Base-by-base conservation (phyloP, 371 early-diverging fungal genomes). In the Lichtheimia corymbifera region DNA sequence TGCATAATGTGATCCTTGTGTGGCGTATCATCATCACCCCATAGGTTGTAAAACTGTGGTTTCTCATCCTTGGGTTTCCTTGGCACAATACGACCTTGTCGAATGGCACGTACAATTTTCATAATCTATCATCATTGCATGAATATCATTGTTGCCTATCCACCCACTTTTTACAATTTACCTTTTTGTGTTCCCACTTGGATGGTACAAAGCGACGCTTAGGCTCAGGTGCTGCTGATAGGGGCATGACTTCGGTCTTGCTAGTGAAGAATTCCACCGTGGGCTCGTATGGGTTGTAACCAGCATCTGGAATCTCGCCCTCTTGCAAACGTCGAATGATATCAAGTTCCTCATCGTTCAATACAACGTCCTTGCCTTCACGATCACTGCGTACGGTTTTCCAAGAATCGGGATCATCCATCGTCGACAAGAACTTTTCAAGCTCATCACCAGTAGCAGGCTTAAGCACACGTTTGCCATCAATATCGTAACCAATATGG, bases 191-290 rank as follows among this genome's bases (percentile, higher is more conserved):
- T 82, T 98, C 99, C 83, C 88, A 88, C 73, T 95, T 96, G 47
- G 96, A 96, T 13, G 97, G 98, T 57, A 96, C 72, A 64, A 97
- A 98, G 50, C 97, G 83, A 14, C 95, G 83, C 84, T 98, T 98
- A n/a, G 98, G 94, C 67, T 95, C 95, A 44, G 93, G 92, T 6
- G 91, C 90, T 27, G 84, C 87, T 54, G 83, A 84, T 28, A 97
- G 65, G 14, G 99, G 97, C 81, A 83, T 88, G 13, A 83, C 65
- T 73, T 86, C 86, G 0, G 89, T 86, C 71, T 93, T 85, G 55
- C 90, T 86, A 7, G 95, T 91, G 76, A 97, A 98, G 85, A 89
- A 98, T 69, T 97, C 98, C 18, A 96, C 90, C 1, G 91, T 91
- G 40, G 90, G 91, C 71, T 92, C 92, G 68, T 96, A 96, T 13